These are phyloP conservation scores for Phytopythium montanum DNA, from an alignment of 352 stramenopile genomes.

Conservation along the genomic window DNA sequence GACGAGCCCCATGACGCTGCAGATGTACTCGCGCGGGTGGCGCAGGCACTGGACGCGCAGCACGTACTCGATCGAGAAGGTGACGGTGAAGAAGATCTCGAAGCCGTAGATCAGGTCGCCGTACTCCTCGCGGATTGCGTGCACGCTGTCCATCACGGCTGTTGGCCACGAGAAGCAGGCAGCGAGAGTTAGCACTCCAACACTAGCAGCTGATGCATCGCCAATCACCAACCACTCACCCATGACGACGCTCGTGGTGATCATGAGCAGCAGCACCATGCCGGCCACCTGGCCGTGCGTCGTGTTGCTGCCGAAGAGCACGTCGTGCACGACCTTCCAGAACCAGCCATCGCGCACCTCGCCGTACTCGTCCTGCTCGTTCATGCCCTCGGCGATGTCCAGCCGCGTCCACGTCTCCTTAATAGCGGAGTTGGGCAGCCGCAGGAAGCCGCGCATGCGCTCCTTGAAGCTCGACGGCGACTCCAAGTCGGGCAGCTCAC, in stretches of 20 bases:
- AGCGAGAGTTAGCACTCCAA: not conserved
- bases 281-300: conserved; percentile 49
- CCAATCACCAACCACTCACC: conserved; percentile 29
- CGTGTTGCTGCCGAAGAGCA: conserved; percentile 65
- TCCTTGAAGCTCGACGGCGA: conserved; percentile 7
- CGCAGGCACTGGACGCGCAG: conserved; percentile 63
- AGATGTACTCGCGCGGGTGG: conserved; percentile 53
- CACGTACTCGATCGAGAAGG: conserved; percentile 81
- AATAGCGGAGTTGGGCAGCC: conserved; percentile 26
- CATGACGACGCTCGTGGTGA: conserved; percentile 63
- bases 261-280: conserved; percentile 64
- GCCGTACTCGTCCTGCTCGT: conserved; percentile 31
- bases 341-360: conserved; percentile 26
- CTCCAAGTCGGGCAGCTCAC: conserved; percentile 10
- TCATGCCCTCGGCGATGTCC: conserved; percentile 29
- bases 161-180: conserved; percentile 4
- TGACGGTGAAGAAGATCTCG: conserved; percentile 81
- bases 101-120: conserved; percentile 66
- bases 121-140: conserved; percentile 62
- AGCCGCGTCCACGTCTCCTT: conserved; percentile 28
- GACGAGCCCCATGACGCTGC: conserved; percentile 71
- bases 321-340: conserved; percentile 62
- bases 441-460: conserved; percentile 21
- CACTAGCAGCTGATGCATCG: not conserved
- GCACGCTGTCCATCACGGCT: conserved; percentile 70